A percentile compares a stretch with the other conserved stretches of the same genome.
Conservation (phyloP, 1,284 basidiomycete genomes). For the Uromyces viciae-fabae region DNA sequence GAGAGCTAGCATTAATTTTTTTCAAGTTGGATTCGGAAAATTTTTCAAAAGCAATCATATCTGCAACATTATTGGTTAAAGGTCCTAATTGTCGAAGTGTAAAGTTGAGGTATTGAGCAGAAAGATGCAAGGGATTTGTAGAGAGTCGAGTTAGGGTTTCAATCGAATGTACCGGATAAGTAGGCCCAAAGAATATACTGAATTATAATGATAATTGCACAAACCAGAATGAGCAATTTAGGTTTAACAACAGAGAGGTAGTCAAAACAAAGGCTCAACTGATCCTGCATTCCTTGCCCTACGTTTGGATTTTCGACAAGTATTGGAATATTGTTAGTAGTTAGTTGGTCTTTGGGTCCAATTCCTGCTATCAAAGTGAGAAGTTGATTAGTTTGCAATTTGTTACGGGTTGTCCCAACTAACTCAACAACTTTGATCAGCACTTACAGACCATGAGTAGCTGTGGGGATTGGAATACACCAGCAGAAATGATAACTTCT, state of each 20-base stretch:
- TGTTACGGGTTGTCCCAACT: background rate
- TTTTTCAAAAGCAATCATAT: conserved; percentile 26
- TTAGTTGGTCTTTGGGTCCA: conserved; percentile 29
- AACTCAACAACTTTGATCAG: background rate
- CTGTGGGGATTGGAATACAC: conserved; percentile 52
- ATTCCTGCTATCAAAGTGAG: conserved; percentile 1
- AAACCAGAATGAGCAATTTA: background rate
- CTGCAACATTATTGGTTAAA: conserved; percentile 27
- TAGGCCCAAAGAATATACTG: conserved; percentile 28
- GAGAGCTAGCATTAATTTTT: background rate
- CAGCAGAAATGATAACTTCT: conserved; percentile 53
- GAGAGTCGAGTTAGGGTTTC: conserved; percentile 11
- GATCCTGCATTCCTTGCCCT: conserved; percentile 31
- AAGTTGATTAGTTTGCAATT: background rate
- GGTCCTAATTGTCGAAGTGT: conserved; percentile 13
- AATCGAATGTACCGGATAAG: conserved; percentile 27
- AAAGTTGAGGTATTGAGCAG: conserved; percentile 22
- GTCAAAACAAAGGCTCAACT: background rate
- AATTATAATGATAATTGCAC: background rate
- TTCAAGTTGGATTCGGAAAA: background rate
- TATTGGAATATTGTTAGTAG: conserved; percentile 21
- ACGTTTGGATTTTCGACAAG: conserved; percentile 26
- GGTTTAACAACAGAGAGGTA: background rate
- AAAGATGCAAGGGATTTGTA: background rate
- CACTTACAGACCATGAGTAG: conserved; percentile 48